Base-by-base conservation (phyloP, 1,284 basidiomycete genomes). In the Apiotrichum veenhuisii region DNA sequence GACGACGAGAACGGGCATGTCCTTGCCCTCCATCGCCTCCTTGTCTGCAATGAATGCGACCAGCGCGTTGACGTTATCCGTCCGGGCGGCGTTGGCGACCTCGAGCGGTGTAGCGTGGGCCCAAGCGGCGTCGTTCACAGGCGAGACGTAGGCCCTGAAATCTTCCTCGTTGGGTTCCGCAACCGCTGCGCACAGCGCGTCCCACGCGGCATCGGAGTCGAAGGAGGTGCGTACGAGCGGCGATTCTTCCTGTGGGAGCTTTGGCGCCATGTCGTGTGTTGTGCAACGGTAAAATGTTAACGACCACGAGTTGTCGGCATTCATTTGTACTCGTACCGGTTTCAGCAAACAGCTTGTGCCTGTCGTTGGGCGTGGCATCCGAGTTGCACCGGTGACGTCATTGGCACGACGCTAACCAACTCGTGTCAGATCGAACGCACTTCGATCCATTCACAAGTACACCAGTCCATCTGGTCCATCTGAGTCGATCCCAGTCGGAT, bases 1-100 rank as follows among this genome's bases (percentile, higher is more conserved):
- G 26, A 46, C 36, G 5, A 36, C 34, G n/a, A 53, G 36, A 14
- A 53, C 20, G 3, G 51, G 51, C 18, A 37, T 38, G 12, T 18
- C 34, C 17, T 12, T 5, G 10, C 44, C 43, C 5, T 25, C 18
- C 17, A 53, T n/a, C 25, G 51, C 25, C 3, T 11, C 12, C 18
- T 2, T 43, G 25, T 53, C 51, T 2, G 51, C 51, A 9, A 40
- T 27, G 9, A 53, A 53, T 11, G 36, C 18, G 11, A 53, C 51
- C 20, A 38, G 43, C 2, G 17, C 25, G 20, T 46, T 49, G 8
- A 38, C 36, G 3, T 40, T 40, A 15, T 9, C 25, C 0, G 23
- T 23, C 15, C 15, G 1, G 17, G 47, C 34, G 18, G 36, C 47
- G 2, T 23, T 34, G 3, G 33, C 25, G 25, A 45, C 25, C 4